Base-by-base conservation (phyloP, 129 eudicot species). In the Centrapalus pauciflorus region DNA sequence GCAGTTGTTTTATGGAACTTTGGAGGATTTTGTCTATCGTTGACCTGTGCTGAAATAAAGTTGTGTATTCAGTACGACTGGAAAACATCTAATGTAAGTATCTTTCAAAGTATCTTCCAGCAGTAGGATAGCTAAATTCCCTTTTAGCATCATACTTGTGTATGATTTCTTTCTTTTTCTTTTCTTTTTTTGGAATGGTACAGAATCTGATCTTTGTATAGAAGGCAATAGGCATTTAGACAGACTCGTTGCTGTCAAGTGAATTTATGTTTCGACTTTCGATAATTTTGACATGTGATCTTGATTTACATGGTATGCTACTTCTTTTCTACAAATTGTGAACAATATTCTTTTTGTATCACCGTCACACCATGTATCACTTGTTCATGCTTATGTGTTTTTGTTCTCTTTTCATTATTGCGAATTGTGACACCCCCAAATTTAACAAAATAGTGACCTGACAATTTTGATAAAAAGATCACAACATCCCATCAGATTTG, bases 81-180 rank as follows among this genome's bases (percentile, higher is more conserved):
- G 43, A 57, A 43, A 46, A 66, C 69, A 66, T 56, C 58, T 33
- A 49, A 66, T 75, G 79, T 75, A 75, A 75, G 79, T 66, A 17
- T 46, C 48, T 54, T 55, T 72, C 28, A 4, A 17, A 8, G 20
- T 50, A 20, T 19, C 20, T 58, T 19, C 20, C 45, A 67, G 48
- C 58, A 58, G 34, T 43, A 12, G 40, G 58, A 70, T 32, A 70
- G 67, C 75, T 19, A 2, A 11, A 30, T 16, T 41, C 43, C 19
- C 49, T 27, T 49, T 48, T 26, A 37, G 46, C 56, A 28, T 72
- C 24, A 50, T 52, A 35, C 55, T 26, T 63, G 64, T 30, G 69
- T 48, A 61, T 48, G 50, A 43, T 1, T 29, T 71, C 43, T 59
- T 40, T n/a, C n/a, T n/a, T n/a, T n/a, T n/a, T n/a, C n/a, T n/a